Evolutionary conservation across 352 stramenopile species (phyloP).

Genomic region (Phytopythium litorale): DNA sequence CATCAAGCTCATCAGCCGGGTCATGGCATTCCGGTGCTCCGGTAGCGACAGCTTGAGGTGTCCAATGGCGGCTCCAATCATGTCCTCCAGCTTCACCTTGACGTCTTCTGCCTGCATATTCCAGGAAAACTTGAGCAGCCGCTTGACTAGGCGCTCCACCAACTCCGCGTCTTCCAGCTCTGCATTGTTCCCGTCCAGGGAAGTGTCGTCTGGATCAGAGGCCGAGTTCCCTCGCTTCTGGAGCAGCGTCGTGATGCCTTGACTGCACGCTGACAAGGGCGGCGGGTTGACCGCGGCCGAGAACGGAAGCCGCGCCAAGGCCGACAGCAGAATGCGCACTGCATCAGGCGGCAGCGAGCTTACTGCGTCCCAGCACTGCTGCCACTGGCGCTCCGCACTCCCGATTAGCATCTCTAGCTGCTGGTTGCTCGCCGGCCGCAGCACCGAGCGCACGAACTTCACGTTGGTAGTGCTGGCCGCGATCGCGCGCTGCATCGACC

Average conservation of each 20-base stretch:
- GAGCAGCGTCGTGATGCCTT: slow-evolving; percentile 26
- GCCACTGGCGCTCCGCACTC: slow-evolving; percentile 33
- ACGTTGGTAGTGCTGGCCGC: not conserved
- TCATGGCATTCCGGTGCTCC: slow-evolving; percentile 46
- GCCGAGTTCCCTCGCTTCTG: slow-evolving; percentile 5
- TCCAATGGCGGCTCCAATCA: slow-evolving; percentile 49
- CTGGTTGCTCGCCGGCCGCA: slow-evolving; percentile 38
- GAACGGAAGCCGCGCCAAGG: slow-evolving; percentile 44
- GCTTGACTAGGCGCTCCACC: slow-evolving; percentile 27
- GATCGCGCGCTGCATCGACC: slow-evolving; percentile 21
- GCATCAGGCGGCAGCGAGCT: slow-evolving; percentile 30
- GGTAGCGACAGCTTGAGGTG: slow-evolving; percentile 35
- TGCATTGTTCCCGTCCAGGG: slow-evolving; percentile 31
- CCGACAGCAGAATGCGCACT: slow-evolving; percentile 35
- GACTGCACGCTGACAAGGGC: slow-evolving; percentile 23
- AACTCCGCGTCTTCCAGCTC: slow-evolving; percentile 39
- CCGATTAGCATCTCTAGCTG: slow-evolving; percentile 32
- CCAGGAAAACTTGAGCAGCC: slow-evolving; percentile 78
- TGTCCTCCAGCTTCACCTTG: slow-evolving; percentile 40
- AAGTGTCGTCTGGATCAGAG: slow-evolving; percentile 4
- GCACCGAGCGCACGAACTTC: slow-evolving; percentile 40
- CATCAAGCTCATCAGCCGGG: slow-evolving; percentile 40
- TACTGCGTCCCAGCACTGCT: slow-evolving; percentile 38
- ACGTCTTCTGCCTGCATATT: slow-evolving; percentile 50
- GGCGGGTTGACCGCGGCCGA: slow-evolving; percentile 30